Evolutionary conservation across 1,284 basidiomycete species (phyloP).

Genomic region (Heterobasidion irregulare): DNA sequence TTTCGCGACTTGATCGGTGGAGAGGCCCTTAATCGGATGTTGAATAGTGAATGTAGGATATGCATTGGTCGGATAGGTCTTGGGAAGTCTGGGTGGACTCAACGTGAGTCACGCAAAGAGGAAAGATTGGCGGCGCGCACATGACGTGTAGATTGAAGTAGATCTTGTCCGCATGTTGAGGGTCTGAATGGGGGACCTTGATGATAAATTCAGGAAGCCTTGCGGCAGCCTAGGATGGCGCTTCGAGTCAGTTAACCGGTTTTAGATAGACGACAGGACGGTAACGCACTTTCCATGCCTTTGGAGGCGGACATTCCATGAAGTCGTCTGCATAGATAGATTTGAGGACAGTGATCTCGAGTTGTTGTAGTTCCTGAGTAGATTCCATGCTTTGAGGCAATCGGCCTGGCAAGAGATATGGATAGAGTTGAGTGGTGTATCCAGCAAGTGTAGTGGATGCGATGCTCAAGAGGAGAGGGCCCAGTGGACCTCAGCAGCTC

Average conservation of each 20-base stretch:
- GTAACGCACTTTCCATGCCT: slow-evolving; percentile 66
- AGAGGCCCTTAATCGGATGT: slow-evolving; percentile 52
- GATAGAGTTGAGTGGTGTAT: background rate
- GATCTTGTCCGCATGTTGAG: slow-evolving; percentile 42
- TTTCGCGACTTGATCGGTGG: slow-evolving; percentile 40
- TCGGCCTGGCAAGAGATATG: background rate
- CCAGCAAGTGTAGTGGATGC: background rate
- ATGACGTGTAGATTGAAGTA: slow-evolving; percentile 60
- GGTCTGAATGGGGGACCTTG: slow-evolving; percentile 54
- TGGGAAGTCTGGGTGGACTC: slow-evolving; percentile 50
- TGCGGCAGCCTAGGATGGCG: slow-evolving; percentile 43
- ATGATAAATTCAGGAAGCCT: slow-evolving; percentile 69
- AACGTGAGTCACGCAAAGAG: slow-evolving; percentile 1
- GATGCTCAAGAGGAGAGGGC: slow-evolving; percentile 41
- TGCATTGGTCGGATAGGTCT: slow-evolving; percentile 65
- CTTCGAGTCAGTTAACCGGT: background rate
- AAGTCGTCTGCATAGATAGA: slow-evolving; percentile 75
- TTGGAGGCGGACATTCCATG: slow-evolving; percentile 52
- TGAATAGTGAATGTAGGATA: slow-evolving; percentile 60
- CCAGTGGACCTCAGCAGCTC: slow-evolving; percentile 65
- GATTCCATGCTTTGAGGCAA: slow-evolving; percentile 30
- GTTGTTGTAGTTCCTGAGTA: slow-evolving; percentile 60
- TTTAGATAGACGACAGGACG: background rate
- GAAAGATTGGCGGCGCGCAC: slow-evolving; percentile 28
- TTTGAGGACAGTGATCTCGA: slow-evolving; percentile 68